Percentiles rank a stretch among this genome's conserved stretches.
Evolutionary conservation across 805 yeast genomes (phyloP).

Genomic region (Vanderwaltozyma verrucispora): DNA sequence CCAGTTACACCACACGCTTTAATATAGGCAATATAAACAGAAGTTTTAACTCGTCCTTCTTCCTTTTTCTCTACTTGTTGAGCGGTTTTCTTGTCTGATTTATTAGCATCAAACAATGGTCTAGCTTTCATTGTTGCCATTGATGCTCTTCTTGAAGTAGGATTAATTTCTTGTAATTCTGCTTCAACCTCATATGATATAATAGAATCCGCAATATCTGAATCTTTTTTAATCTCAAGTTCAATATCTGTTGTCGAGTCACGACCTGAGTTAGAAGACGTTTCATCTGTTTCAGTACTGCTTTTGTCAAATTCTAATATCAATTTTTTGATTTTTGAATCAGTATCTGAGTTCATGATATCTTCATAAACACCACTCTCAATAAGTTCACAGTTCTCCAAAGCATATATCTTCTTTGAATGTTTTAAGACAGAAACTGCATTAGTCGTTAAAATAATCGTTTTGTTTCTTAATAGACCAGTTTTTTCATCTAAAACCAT

Average conservation of each 20-base stretch:
- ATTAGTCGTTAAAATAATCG: conserved; percentile 50
- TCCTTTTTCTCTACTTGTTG: conserved; percentile 45
- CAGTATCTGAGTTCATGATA: conserved; percentile 29
- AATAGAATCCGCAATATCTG: conserved; percentile 1
- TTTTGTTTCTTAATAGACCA: conserved; percentile 43
- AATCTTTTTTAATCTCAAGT: background rate
- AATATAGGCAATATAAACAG: conserved; percentile 44
- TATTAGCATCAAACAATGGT: conserved; percentile 24
- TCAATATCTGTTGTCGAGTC: conserved; percentile 16
- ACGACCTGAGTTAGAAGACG: background rate
- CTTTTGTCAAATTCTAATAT: conserved; percentile 23
- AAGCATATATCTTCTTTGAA: conserved; percentile 51
- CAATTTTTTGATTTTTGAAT: conserved; percentile 27
- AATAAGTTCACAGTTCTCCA: conserved; percentile 42
- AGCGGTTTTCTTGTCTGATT: conserved; percentile 31
- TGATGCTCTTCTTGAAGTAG: conserved; percentile 45
- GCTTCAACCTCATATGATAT: conserved; percentile 1
- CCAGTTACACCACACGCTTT: conserved; percentile 49
- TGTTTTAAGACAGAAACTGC: conserved; percentile 43
- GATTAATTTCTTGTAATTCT: conserved; percentile 5
- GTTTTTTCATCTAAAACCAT: conserved; percentile 33
- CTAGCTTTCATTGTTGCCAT: conserved; percentile 45
- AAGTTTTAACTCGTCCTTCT: conserved; percentile 47
- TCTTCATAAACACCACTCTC: conserved; percentile 50
- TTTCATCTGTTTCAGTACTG: conserved; percentile 1